Conservation (phyloP, 2,329 filamentous ascomycete species). For the Paecilomyces formosus region DNA sequence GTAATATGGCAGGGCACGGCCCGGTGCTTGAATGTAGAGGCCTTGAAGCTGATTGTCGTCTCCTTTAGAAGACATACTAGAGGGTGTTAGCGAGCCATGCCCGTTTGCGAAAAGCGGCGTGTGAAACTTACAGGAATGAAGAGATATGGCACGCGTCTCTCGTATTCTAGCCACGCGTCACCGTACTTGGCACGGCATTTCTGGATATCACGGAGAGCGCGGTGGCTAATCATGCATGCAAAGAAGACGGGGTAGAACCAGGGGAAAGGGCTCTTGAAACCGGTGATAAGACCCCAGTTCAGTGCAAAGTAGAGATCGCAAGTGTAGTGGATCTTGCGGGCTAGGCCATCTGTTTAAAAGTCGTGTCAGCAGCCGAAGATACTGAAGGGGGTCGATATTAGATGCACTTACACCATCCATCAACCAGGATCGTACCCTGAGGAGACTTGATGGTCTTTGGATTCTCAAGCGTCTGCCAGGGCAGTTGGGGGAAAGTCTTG, state of each 20-base stretch:
- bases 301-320: slow-evolving; percentile 73
- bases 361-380: slow-evolving; percentile 10
- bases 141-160: slow-evolving; percentile 70
- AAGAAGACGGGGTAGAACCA: slow-evolving; percentile 90
- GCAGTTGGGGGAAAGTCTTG: slow-evolving; percentile 82
- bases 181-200: slow-evolving; percentile 73
- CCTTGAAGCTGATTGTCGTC: not conserved
- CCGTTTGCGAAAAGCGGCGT: not conserved
- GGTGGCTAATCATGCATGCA: slow-evolving; percentile 69
- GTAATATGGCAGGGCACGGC: not conserved
- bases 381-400: not conserved
- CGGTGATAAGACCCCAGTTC: slow-evolving; percentile 73
- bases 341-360: slow-evolving; percentile 50
- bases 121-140: slow-evolving; percentile 61
- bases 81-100: not conserved
- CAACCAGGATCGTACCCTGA: slow-evolving; percentile 67
- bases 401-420: slow-evolving; percentile 66
- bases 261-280: slow-evolving; percentile 72
- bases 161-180: slow-evolving; percentile 74
- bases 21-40: not conserved
- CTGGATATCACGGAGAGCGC: slow-evolving; percentile 66
- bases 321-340: slow-evolving; percentile 74
- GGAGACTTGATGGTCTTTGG: slow-evolving; percentile 68
- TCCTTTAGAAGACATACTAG: not conserved
- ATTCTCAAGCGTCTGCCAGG: slow-evolving; percentile 76